Evolutionary conservation across 2,329 filamentous ascomycete genomes (phyloP).

Genomic region (Nannizzia gypsea): DNA sequence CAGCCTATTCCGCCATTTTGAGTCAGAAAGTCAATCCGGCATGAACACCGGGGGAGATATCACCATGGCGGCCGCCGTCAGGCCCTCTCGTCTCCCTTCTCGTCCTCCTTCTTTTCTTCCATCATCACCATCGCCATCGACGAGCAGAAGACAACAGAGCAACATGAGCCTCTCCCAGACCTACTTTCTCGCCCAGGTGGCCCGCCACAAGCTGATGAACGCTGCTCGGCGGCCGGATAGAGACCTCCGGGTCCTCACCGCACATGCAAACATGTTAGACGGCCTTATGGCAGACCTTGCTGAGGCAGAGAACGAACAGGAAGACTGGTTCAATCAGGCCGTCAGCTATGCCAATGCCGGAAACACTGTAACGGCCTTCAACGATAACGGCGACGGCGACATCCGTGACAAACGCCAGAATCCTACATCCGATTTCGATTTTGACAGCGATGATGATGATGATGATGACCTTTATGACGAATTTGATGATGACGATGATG

Average conservation of each 20-base stretch:
- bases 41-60: neutral
- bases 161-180: constrained; percentile 98
- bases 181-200: constrained; percentile 96
- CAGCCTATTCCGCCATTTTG: neutral
- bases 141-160: constrained; percentile 45
- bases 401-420: constrained; percentile 48
- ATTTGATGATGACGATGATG: constrained; percentile 1
- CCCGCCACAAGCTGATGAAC: constrained; percentile 84
- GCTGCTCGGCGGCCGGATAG: constrained; percentile 87
- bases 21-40: neutral
- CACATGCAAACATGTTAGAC: constrained; percentile 96
- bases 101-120: constrained; percentile 19
- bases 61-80: neutral
- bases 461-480: constrained; percentile 39
- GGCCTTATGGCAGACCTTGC: constrained; percentile 82
- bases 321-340: constrained; percentile 95
- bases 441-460: constrained; percentile 27
- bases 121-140: constrained; percentile 24
- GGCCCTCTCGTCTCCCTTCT: neutral
- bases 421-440: constrained; percentile 39
- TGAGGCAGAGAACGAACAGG: constrained; percentile 89
- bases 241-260: constrained; percentile 87
- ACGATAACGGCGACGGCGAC: constrained; percentile 63
- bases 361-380: constrained; percentile 41
- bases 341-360: constrained; percentile 56